Evolutionary conservation across 805 yeast species (phyloP).

Genomic region (Wickerhamiella qilinensis): DNA sequence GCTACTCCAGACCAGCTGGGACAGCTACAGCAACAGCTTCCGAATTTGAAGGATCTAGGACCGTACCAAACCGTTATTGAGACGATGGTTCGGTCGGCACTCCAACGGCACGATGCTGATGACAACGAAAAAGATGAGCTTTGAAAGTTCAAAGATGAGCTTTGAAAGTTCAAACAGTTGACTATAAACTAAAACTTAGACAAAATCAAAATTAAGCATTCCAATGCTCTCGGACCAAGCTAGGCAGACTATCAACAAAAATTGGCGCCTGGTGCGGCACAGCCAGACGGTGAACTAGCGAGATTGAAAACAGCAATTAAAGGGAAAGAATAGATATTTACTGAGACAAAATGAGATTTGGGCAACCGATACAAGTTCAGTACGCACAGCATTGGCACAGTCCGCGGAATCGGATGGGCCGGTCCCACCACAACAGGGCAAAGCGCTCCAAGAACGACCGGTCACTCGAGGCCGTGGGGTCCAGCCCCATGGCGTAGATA

Average conservation of each 20-base stretch:
- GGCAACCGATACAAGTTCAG: no score
- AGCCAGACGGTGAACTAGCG: no score
- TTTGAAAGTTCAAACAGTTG: no score
- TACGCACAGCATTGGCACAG: no score
- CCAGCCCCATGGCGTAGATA: constrained; percentile 41
- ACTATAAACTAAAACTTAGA: no score
- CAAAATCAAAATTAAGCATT: no score
- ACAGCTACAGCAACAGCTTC: neutral
- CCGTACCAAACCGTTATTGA: neutral
- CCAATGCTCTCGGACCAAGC: no score
- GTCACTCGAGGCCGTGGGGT: constrained; percentile 34
- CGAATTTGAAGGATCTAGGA: neutral
- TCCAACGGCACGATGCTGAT: neutral
- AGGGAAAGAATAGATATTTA: no score
- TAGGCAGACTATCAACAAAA: no score
- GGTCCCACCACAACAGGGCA: constrained; percentile 33
- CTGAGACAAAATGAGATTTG: no score
- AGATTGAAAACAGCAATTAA: no score
- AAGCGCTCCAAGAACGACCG: constrained; percentile 29
- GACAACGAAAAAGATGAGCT: neutral
- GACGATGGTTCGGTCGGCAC: neutral
- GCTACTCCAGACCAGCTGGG: neutral
- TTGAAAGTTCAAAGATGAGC: neutral
- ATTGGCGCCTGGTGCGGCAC: no score
- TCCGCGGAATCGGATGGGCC: constrained; percentile 26